These are phyloP conservation scores for Kalmanozyma brasiliensis DNA, from an alignment of 1,284 basidiomycete species.

Conservation along the genomic window DNA sequence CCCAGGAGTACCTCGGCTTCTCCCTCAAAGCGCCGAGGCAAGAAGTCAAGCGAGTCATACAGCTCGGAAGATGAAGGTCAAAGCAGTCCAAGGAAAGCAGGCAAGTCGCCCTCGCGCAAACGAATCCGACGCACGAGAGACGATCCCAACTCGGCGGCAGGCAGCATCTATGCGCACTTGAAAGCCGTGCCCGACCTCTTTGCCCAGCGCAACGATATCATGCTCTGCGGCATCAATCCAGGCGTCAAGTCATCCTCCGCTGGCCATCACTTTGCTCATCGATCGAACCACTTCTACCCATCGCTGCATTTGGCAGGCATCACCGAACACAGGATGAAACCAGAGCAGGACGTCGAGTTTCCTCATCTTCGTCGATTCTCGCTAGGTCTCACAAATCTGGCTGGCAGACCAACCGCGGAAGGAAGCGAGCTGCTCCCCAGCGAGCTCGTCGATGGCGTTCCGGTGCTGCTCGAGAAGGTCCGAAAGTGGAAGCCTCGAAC, in stretches of 20 bases:
- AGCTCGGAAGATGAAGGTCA: neutral
- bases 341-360: constrained; percentile 39
- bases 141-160: constrained; percentile 39
- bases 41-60: neutral
- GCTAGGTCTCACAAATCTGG: constrained; percentile 45
- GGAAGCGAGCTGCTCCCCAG: constrained; percentile 35
- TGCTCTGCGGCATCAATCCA: constrained; percentile 56
- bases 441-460: constrained; percentile 47
- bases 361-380: constrained; percentile 29
- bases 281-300: constrained; percentile 53
- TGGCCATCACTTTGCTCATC: constrained; percentile 49
- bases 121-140: constrained; percentile 33
- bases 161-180: constrained; percentile 41
- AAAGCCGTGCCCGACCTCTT: constrained; percentile 38
- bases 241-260: constrained; percentile 38
- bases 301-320: constrained; percentile 40
- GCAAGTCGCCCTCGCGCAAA: constrained; percentile 19
- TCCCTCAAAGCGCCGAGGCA: constrained; percentile 1
- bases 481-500: constrained; percentile 30
- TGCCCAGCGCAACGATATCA: constrained; percentile 34
- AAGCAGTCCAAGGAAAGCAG: neutral
- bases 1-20: constrained; percentile 1
- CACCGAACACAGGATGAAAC: constrained; percentile 38
- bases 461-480: constrained; percentile 35
- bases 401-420: constrained; percentile 43